Evolutionary conservation across 345 rosid species (phyloP).

Genomic region (Erysimum cheiranthoides): DNA sequence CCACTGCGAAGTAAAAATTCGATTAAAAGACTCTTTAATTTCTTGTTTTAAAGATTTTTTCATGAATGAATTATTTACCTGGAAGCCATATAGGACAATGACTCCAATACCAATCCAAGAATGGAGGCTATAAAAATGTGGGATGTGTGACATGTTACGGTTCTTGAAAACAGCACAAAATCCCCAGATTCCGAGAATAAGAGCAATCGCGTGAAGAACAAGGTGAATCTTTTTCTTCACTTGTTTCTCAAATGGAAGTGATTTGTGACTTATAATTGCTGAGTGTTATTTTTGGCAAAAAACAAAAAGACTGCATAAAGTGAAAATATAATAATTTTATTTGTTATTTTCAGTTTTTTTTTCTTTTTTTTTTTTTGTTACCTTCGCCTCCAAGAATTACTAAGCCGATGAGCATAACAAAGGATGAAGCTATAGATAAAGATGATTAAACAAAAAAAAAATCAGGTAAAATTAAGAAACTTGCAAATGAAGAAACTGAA

Average conservation of each 20-base stretch:
- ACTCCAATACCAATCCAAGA: slow-evolving; percentile 84
- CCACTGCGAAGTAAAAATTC: slow-evolving; percentile 59
- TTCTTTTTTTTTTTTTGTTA: slow-evolving; percentile 44
- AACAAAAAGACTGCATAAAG: slow-evolving; percentile 4
- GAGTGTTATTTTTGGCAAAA: slow-evolving; percentile 21
- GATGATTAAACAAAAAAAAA: neutral
- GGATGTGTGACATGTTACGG: slow-evolving; percentile 72
- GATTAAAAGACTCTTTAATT: neutral
- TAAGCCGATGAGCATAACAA: slow-evolving; percentile 80
- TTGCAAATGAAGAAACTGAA: neutral
- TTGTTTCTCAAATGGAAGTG: slow-evolving; percentile 60
- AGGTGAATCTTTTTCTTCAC: slow-evolving; percentile 72
- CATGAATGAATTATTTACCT: slow-evolving; percentile 51
- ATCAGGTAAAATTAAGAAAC: neutral
- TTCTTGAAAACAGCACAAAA: slow-evolving; percentile 71
- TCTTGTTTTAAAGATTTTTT: neutral
- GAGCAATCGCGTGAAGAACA: slow-evolving; percentile 72
- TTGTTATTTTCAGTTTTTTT: neutral
- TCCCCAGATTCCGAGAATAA: slow-evolving; percentile 67
- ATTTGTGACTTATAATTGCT: slow-evolving; percentile 77
- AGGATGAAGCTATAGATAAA: slow-evolving; percentile 70
- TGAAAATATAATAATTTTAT: neutral
- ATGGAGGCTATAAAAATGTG: slow-evolving; percentile 84
- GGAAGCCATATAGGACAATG: slow-evolving; percentile 71
- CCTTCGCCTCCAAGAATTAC: slow-evolving; percentile 92